These are phyloP conservation scores for Polygonum aviculare DNA, from an alignment of 148 eudicot genomes.

Conservation along the genomic window DNA sequence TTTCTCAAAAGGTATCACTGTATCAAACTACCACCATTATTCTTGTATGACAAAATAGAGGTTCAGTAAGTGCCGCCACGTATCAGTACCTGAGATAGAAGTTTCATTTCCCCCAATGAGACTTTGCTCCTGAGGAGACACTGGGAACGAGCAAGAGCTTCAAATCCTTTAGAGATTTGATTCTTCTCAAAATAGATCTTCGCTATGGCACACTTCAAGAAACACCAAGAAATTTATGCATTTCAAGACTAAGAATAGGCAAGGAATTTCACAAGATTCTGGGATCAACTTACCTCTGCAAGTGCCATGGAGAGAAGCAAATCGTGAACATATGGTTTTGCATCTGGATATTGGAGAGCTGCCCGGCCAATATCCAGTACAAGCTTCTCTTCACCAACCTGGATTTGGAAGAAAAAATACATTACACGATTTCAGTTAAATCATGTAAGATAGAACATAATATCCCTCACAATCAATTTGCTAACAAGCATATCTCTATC, in stretches of 20 bases:
- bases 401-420: slow-evolving; percentile 13
- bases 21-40: neutral
- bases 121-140: slow-evolving; percentile 70
- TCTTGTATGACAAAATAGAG: neutral
- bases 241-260: slow-evolving; percentile 46
- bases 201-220: slow-evolving; percentile 99
- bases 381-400: slow-evolving; percentile 96
- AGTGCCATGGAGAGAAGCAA: slow-evolving; percentile 92
- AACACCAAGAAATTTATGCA: slow-evolving; percentile 61
- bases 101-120: slow-evolving; percentile 61
- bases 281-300: slow-evolving; percentile 77
- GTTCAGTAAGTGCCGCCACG: neutral
- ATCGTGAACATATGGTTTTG: slow-evolving; percentile 72
- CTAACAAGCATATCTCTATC: neutral
- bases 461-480: neutral
- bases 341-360: slow-evolving; percentile 59
- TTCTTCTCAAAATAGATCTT: slow-evolving; percentile 80
- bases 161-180: slow-evolving; percentile 81
- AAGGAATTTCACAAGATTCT: slow-evolving; percentile 52
- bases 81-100: slow-evolving; percentile 61
- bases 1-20: neutral
- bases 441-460: neutral
- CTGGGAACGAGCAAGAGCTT: slow-evolving; percentile 99
- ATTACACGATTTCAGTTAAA: neutral
- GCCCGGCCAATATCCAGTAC: slow-evolving; percentile 86